These are phyloP conservation scores for Debaryomycetaceae sp. DNA, from an alignment of 1,139 yeast genomes.

Conservation along the genomic window DNA sequence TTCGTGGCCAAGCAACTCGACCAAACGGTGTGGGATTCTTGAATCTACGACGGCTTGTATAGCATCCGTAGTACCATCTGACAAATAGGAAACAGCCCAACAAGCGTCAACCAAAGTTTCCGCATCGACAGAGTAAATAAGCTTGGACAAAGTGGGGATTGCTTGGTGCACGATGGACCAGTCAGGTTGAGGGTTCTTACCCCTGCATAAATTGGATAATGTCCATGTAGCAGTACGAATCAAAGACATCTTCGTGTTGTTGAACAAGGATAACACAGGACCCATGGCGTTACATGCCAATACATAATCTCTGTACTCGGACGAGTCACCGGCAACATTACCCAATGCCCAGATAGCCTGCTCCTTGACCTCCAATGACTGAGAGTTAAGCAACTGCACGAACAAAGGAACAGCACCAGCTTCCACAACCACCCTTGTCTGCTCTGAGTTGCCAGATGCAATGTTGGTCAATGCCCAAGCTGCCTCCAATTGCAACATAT, in stretches of 20 bases:
- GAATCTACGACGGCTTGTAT: conserved; percentile 97
- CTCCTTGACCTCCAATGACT: conserved; percentile 88
- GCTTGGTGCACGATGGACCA: conserved; percentile 87
- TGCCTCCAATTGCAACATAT: conserved; percentile 91
- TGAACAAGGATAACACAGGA: conserved; percentile 77
- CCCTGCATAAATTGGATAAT: conserved; percentile 91
- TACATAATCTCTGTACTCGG: conserved; percentile 85
- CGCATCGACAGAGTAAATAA: conserved; percentile 84
- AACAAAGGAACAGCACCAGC: conserved; percentile 92
- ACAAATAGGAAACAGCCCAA: conserved; percentile 95
- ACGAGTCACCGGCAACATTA: conserved; percentile 96
- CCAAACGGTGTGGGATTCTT: conserved; percentile 90
- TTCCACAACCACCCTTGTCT: conserved; percentile 86
- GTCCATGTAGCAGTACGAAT: conserved; percentile 99
- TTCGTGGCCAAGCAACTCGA: conserved; percentile 81
- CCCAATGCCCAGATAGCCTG: conserved; percentile 99
- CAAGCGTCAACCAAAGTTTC: conserved; percentile 96
- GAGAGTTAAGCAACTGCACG: conserved; percentile 75
- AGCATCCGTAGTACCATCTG: conserved; percentile 90
- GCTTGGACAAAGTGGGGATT: conserved; percentile 86
- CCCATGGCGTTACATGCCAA: conserved; percentile 82
- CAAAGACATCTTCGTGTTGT: conserved; percentile 78
- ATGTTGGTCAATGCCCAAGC: conserved; percentile 99
- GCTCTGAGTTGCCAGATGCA: conserved; percentile 92
- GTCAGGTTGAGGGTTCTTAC: conserved; percentile 94